phyloP scores from a whole-genome alignment of 1,284 basidiomycete species.

The Pisolithus thermaeus region DNA sequence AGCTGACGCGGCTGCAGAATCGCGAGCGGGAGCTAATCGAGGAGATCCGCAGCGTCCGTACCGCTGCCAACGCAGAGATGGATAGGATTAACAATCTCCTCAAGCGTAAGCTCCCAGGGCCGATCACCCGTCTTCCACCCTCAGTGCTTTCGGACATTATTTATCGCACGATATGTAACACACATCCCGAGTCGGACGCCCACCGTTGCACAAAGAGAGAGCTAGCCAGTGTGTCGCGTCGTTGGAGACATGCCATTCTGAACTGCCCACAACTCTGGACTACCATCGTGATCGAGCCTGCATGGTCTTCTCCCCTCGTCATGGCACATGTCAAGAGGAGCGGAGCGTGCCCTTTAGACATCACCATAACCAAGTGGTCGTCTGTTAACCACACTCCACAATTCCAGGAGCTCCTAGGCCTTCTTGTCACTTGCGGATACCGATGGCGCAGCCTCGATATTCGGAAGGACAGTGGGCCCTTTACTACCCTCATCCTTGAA shows the following conservation, averaged over 20 bases:
- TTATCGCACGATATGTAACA: neutral
- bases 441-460: neutral
- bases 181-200: neutral
- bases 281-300: neutral
- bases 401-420: neutral
- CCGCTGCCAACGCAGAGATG: too few species aligned
- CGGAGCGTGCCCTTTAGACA: neutral
- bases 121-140: too few species aligned
- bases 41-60: too few species aligned
- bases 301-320: neutral
- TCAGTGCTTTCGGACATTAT: neutral
- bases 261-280: neutral
- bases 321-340: neutral
- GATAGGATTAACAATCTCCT: too few species aligned
- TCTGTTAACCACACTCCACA: neutral
- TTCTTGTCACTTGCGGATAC: neutral
- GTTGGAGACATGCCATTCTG: neutral
- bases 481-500: too few species aligned
- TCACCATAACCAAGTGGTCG: neutral
- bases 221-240: neutral
- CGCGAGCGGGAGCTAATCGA: too few species aligned
- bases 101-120: too few species aligned
- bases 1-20: too few species aligned
- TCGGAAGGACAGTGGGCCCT: neutral
- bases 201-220: neutral